phyloP scores from a whole-genome alignment of 2,329 filamentous ascomycete genomes.

The Trematosphaeria pertusa region DNA sequence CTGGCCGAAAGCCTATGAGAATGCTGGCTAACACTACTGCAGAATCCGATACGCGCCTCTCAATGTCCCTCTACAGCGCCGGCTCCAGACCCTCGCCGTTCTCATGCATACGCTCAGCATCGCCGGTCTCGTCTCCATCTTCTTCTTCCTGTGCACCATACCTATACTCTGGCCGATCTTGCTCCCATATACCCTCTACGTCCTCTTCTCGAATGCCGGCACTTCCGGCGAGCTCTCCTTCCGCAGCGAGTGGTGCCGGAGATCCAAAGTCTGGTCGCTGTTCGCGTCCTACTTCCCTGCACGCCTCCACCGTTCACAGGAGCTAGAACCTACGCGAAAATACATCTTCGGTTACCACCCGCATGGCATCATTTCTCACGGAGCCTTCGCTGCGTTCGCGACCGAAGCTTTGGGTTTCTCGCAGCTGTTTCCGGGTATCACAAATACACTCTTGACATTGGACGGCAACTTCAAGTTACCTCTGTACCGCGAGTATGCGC shows the following conservation, averaged over 20 bases:
- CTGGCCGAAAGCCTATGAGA: conserved; percentile 3
- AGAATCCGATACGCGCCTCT: conserved; percentile 89
- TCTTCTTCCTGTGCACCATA: conserved; percentile 91
- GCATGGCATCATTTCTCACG: conserved; percentile 95
- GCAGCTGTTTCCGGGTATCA: conserved; percentile 91
- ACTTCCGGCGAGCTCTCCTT: conserved; percentile 77
- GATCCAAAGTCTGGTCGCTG: conserved; percentile 79
- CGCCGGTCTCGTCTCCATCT: conserved; percentile 68
- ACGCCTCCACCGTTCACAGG: conserved; percentile 81
- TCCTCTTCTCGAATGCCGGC: conserved; percentile 78
- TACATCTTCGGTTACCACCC: conserved; percentile 98
- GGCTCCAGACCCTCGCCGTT: conserved; percentile 58
- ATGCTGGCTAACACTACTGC: conserved; percentile 9
- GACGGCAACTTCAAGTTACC: conserved; percentile 95
- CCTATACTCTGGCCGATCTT: conserved; percentile 88
- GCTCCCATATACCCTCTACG: conserved; percentile 80
- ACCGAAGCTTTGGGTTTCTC: conserved; percentile 90
- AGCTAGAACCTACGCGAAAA: conserved; percentile 80
- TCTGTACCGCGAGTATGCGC: conserved; percentile 92
- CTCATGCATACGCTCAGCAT: conserved; percentile 59
- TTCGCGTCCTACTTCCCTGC: conserved; percentile 95
- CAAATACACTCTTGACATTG: conserved; percentile 90
- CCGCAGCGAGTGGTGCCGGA: conserved; percentile 77
- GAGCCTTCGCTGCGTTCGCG: conserved; percentile 89
- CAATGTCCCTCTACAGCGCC: conserved; percentile 64